Evolutionary conservation across 2,329 filamentous ascomycete genomes (phyloP), one percentile per base, ranked within the genome.

Genomic region (Fusarium chuoi): DNA sequence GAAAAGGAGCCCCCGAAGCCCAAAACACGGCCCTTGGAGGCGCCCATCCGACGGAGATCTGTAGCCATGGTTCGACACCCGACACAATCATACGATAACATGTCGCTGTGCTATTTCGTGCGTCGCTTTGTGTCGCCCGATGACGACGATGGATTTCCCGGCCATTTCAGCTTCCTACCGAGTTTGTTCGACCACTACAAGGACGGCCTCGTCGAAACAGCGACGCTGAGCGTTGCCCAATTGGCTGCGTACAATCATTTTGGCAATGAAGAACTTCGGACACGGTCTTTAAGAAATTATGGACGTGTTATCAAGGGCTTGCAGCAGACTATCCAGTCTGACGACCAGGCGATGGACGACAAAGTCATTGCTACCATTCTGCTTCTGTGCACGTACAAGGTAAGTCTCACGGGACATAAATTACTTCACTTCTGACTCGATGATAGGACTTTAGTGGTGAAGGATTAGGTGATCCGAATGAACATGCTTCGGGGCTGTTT

Each of bases 81-180:
- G 1, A 45, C 41, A 1, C 33, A 61, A 13, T 76, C 76, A 8
- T 77, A 78, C 65, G 77, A 82, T 18, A 52, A 81, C 20, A 55
- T 79, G 15, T 82, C 79, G 17, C 77, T 82, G 5, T 79, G 65
- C 42, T 82, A 82, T 60, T 82, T 82, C n/a, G 65, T 82, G 33
- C 75, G 70, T 36, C 81, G 81, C 17, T 82, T 82, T 49, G 79
- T 81, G 3, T 78, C 81, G 7, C 81, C 80, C 0, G 68, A 78
- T 18, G 75, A 71, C 17, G 57, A 59, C 3, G 80, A 82, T 33
- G 78, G 78, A 3, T 79, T 81, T 14, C 79, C 81, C 0, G 81
- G 81, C 0, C 81, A 82, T 33, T 69, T 82, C 28, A 81, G 70
- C 62, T 81, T 81, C 52, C 77, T 82, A 7, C 80, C 80, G 4